Evolutionary conservation across 495 filamentous ascomycete species (phyloP), one percentile per base, ranked within the genome.

Genomic region (Pyrenula massariospora): DNA sequence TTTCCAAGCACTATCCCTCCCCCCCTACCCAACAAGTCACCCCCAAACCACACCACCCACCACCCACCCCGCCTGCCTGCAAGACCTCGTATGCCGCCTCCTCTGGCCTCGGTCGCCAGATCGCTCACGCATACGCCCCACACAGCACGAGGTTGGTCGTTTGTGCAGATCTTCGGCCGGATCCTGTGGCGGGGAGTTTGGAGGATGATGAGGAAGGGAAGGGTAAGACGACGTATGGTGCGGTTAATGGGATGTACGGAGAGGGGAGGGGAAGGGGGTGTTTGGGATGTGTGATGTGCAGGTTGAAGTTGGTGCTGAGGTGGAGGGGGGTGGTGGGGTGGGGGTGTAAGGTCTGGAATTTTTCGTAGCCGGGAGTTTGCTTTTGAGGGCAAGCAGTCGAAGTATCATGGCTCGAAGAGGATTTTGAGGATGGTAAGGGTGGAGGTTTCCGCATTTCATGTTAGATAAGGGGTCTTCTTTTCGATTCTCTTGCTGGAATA

Each of bases 21-120:
- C 31, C 8, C 5, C 31, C 31, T 42, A n/a, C n/a, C n/a, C n/a
- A n/a, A n/a, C n/a, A 42, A 15, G 31, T 15, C 15, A 42, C 31
- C 31, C 15, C 31, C 31, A 42, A 42, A 8, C 31, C 31, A 42
- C 31, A 5, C 5, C 31, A 5, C 15, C 31, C 31, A 42, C 31
- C 31, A 42, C 31, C 31, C 31, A 42, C 15, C 31, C 54, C 19
- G 50, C 54, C 10, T 69, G 71, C 22, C 59, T 74, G 0, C 55
- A 57, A 2, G 57, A 66, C 58, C 72, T 71, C 60, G 66, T 75
- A 1, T 71, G 70, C 49, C 71, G 42, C 73, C 3, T 75, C 76
- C 1, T 74, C 74, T 0, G 77, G 76, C 2, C 56, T 80, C 0
- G 74, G 77, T 22, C 66, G 76, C 49, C 72, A 72, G 0, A 80